Evolutionary conservation across 768 basidiomycete genomes (phyloP).

Genomic region (Chalciporus piperatus): DNA sequence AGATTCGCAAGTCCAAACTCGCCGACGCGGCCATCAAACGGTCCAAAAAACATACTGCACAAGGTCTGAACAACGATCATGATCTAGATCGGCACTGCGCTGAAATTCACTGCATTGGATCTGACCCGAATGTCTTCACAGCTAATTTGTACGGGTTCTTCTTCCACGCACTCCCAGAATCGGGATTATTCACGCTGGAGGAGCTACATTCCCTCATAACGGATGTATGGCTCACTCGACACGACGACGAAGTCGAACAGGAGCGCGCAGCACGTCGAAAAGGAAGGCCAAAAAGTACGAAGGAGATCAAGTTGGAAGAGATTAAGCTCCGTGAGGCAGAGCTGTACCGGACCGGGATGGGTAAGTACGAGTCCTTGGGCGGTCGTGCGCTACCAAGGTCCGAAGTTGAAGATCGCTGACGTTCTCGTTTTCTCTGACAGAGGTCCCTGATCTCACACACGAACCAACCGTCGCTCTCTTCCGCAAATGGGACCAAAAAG

Average conservation of each 20-base stretch:
- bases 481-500: slow-evolving; percentile 75
- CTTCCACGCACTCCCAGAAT: slow-evolving; percentile 64
- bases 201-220: slow-evolving; percentile 64
- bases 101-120: not conserved
- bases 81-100: not conserved
- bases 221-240: slow-evolving; percentile 71
- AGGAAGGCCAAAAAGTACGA: slow-evolving; percentile 72
- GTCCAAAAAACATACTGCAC: slow-evolving; percentile 49
- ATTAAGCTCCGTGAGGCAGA: slow-evolving; percentile 66
- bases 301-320: slow-evolving; percentile 67
- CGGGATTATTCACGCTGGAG: slow-evolving; percentile 52
- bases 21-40: slow-evolving; percentile 54
- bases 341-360: slow-evolving; percentile 77
- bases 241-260: slow-evolving; percentile 60
- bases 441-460: slow-evolving; percentile 79
- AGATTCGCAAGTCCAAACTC: slow-evolving; percentile 68
- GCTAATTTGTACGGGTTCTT: slow-evolving; percentile 77
- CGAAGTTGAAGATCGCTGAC: not conserved
- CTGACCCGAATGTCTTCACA: slow-evolving; percentile 25
- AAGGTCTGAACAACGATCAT: slow-evolving; percentile 38
- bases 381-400: not conserved
- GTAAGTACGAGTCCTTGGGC: slow-evolving; percentile 40
- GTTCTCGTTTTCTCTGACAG: slow-evolving; percentile 35
- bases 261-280: slow-evolving; percentile 63
- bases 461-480: slow-evolving; percentile 66